Evolutionary conservation across 129 eudicot species (phyloP).

Genomic region (Saposhnikovia divaricata): DNA sequence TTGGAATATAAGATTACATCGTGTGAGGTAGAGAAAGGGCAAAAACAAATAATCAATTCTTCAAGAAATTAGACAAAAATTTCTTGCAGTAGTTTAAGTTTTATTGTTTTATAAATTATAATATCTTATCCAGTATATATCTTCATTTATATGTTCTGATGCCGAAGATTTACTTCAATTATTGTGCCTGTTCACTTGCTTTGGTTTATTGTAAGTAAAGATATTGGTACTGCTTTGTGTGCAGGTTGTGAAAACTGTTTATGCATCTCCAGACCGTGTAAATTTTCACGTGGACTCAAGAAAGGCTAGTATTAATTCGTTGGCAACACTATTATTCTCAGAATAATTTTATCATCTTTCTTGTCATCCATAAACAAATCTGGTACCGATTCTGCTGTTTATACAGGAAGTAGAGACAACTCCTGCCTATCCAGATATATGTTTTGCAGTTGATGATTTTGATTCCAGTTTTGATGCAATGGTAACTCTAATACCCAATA

Average conservation of each 20-base stretch:
- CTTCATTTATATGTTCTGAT: neutral
- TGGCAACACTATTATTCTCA: conserved; percentile 8
- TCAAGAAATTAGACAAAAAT: neutral
- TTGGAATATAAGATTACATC: neutral
- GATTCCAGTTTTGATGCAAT: conserved; percentile 97
- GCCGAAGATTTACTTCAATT: neutral
- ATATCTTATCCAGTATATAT: neutral
- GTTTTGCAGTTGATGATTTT: conserved; percentile 98
- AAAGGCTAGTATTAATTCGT: conserved; percentile 56
- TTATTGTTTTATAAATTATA: neutral
- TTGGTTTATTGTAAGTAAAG: neutral
- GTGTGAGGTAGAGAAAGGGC: neutral
- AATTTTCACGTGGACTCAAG: conserved; percentile 90
- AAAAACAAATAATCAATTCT: neutral
- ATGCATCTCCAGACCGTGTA: conserved; percentile 96
- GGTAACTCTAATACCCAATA: conserved; percentile 31
- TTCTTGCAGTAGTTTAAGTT: neutral
- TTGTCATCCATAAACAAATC: neutral
- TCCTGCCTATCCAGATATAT: conserved; percentile 96
- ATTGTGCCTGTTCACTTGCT: neutral
- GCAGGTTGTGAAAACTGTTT: conserved; percentile 95
- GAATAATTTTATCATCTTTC: neutral
- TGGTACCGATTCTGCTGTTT: conserved; percentile 11
- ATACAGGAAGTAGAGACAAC: conserved; percentile 90
- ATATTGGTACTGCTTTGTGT: neutral